phyloP scores from a whole-genome alignment of 2,329 filamentous ascomycete genomes.

The Cladosporium colombiae region DNA sequence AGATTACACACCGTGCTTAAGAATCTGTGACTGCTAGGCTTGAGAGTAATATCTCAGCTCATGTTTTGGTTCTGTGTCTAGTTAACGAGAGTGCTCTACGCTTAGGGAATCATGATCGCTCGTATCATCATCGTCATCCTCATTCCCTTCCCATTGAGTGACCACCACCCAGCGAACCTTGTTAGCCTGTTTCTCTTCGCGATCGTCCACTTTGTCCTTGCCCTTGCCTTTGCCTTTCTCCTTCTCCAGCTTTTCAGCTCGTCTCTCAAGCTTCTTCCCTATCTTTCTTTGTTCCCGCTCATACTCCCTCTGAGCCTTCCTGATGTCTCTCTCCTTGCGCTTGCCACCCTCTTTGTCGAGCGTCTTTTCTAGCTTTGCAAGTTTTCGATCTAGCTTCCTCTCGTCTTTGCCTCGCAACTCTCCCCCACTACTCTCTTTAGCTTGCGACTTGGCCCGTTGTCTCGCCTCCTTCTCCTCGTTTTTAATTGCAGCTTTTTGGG shows the following conservation, averaged over 20 bases:
- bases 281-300: constrained; percentile 6
- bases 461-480: constrained; percentile 25
- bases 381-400: constrained; percentile 23
- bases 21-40: background rate
- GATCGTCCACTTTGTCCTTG: constrained; percentile 11
- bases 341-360: constrained; percentile 19
- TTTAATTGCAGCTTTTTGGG: constrained; percentile 26
- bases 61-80: background rate
- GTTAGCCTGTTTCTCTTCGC: constrained; percentile 30
- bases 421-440: background rate
- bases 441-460: constrained; percentile 18
- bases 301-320: constrained; percentile 17
- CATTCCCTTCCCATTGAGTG: constrained; percentile 23
- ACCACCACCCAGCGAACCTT: constrained; percentile 33
- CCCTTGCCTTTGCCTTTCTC: background rate
- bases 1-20: too few relatives aligned
- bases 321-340: constrained; percentile 19
- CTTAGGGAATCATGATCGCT: background rate
- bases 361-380: constrained; percentile 24
- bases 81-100: background rate
- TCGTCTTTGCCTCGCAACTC: constrained; percentile 2
- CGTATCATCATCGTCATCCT: background rate
- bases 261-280: background rate
- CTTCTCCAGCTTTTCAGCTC: background rate
- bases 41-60: background rate